Evolutionary conservation across 148 eudicot species (phyloP).

Genomic region (Simmondsia chinensis): DNA sequence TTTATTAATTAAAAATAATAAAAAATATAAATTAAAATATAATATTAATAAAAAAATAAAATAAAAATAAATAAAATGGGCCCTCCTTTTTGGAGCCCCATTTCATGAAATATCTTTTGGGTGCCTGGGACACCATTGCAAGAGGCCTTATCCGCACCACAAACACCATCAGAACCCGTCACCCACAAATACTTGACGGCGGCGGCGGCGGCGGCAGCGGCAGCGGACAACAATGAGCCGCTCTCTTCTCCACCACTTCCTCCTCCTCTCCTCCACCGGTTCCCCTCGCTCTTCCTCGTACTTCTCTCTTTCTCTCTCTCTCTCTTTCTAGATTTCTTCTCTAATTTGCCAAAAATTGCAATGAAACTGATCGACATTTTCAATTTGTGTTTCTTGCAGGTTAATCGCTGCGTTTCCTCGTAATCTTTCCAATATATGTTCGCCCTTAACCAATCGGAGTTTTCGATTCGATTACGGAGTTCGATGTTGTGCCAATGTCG

Average conservation of each 20-base stretch:
- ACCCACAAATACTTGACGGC: too few species aligned
- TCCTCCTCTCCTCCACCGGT: conserved; percentile 26
- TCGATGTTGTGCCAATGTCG: conserved; percentile 19
- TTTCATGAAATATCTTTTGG: too few species aligned
- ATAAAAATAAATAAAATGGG: too few species aligned
- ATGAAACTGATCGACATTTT: not conserved
- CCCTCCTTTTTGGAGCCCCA: too few species aligned
- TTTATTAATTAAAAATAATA: too few species aligned
- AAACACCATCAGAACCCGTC: too few species aligned
- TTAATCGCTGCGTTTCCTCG: conserved; percentile 14
- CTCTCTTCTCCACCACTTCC: conserved; percentile 45
- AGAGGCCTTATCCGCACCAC: too few species aligned
- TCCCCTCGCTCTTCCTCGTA: conserved; percentile 33
- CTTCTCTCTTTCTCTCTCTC: conserved; percentile 7
- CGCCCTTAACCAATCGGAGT: conserved; percentile 11
- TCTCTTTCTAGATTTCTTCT: not conserved
- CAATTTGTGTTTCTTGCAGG: conserved; percentile 20
- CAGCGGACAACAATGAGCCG: conserved; percentile 38
- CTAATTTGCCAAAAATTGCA: not conserved
- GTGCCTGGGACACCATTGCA: too few species aligned
- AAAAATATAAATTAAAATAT: too few species aligned
- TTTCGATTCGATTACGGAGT: conserved; percentile 28
- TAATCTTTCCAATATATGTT: too few species aligned
- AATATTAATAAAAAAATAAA: too few species aligned
- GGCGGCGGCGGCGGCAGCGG: not conserved